phyloP scores from a whole-genome alignment of 768 basidiomycete species.

The Termitomyces sp. region DNA sequence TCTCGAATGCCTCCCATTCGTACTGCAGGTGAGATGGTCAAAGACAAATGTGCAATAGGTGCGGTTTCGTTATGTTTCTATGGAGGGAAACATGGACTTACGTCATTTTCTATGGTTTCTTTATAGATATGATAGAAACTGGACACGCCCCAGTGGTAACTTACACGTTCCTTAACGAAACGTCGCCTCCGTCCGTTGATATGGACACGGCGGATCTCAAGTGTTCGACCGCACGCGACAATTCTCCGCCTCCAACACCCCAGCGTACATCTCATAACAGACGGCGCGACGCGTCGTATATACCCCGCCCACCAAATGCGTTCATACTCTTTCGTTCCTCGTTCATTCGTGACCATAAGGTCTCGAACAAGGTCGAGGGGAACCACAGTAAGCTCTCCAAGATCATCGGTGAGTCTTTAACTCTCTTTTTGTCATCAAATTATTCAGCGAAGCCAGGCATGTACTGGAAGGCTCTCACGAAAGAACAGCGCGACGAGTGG shows the following conservation, averaged over 20 bases:
- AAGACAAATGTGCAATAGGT: not conserved
- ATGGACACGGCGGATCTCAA: not conserved
- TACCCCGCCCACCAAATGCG: constrained; percentile 80
- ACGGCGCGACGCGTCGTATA: constrained; percentile 66
- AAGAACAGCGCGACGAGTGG: constrained; percentile 66
- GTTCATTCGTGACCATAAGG: constrained; percentile 68
- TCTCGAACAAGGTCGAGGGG: constrained; percentile 72
- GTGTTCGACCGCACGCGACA: not conserved
- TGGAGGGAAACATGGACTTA: not conserved
- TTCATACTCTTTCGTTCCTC: constrained; percentile 82
- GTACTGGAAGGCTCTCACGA: constrained; percentile 68
- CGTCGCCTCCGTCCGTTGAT: constrained; percentile 33
- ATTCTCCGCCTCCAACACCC: constrained; percentile 16
- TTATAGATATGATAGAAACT: not conserved
- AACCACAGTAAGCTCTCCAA: constrained; percentile 77
- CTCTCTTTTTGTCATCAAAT: not conserved
- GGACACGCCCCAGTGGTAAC: constrained; percentile 21
- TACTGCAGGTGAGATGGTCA: not conserved
- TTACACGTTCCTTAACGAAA: constrained; percentile 60
- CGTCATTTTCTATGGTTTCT: not conserved
- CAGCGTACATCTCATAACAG: constrained; percentile 46
- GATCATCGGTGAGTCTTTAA: constrained; percentile 55
- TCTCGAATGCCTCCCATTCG: not conserved
- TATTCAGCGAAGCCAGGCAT: constrained; percentile 38
- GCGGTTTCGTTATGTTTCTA: not conserved